These are phyloP conservation scores for Falciphora oryzae DNA, from an alignment of 2,329 filamentous ascomycete species.

Conservation along the genomic window DNA sequence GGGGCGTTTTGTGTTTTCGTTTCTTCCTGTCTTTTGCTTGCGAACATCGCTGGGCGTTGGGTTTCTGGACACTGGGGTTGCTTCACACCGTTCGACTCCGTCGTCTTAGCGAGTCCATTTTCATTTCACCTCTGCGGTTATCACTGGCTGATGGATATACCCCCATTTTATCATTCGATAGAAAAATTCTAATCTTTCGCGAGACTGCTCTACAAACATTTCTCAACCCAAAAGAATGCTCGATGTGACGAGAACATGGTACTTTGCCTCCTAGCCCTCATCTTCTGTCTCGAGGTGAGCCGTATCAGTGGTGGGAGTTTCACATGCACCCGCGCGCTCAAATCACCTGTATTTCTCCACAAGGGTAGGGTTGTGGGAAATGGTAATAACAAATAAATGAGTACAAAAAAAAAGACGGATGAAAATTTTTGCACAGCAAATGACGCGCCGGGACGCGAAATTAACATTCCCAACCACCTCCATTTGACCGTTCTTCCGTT, in stretches of 20 bases:
- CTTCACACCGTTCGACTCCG: conserved; percentile 6
- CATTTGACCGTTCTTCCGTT: neutral
- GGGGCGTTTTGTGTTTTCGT: conserved; percentile 1
- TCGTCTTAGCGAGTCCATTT: conserved; percentile 6
- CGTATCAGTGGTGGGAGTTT: too few species aligned
- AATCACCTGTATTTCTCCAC: neutral
- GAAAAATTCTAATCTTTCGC: neutral
- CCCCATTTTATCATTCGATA: neutral
- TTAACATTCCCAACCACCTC: neutral
- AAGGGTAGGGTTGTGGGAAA: neutral
- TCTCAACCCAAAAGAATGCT: too few species aligned
- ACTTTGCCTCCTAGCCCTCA: too few species aligned
- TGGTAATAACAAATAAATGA: neutral
- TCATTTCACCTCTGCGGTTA: neutral
- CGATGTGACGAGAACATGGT: too few species aligned
- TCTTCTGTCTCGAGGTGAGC: too few species aligned
- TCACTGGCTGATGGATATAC: conserved; percentile 15
- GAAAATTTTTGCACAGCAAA: conserved; percentile 2
- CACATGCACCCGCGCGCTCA: too few species aligned
- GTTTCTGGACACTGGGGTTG: neutral
- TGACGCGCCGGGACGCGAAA: neutral
- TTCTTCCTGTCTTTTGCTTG: conserved; percentile 3
- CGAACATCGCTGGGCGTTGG: conserved; percentile 9
- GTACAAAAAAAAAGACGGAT: neutral
- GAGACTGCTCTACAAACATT: neutral